These are phyloP conservation scores for Plenodomus tracheiphilus DNA, from an alignment of 2,329 filamentous ascomycete genomes.

Conservation along the genomic window DNA sequence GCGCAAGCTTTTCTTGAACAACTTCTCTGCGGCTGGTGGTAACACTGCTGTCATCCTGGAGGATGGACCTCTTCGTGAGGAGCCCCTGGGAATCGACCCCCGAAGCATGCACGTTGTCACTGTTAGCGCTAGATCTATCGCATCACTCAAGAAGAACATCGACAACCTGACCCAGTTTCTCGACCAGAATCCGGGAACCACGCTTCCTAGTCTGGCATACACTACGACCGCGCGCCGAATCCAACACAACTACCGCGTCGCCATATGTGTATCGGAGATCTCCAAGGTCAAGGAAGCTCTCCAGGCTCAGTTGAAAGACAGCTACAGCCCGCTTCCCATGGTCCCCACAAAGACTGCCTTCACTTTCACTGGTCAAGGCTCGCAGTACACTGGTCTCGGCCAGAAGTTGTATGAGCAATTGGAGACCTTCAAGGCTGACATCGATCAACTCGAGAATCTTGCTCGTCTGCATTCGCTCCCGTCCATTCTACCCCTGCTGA, in stretches of 20 bases:
- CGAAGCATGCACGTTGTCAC: conserved; percentile 53
- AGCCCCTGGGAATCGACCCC: conserved; percentile 49
- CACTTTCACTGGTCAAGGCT: conserved; percentile 58
- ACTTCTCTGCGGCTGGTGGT: conserved; percentile 58
- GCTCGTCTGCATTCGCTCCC: conserved; percentile 52
- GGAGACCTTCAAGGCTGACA: conserved; percentile 53
- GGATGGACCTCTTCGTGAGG: conserved; percentile 51
- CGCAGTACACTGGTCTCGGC: conserved; percentile 56
- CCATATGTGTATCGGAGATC: conserved; percentile 53
- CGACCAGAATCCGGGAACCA: conserved; percentile 49
- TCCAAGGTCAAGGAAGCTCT: conserved; percentile 51
- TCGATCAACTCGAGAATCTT: conserved; percentile 54
- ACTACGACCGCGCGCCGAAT: conserved; percentile 58
- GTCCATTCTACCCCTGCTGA: conserved; percentile 54
- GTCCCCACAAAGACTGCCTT: conserved; percentile 55
- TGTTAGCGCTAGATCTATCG: conserved; percentile 56
- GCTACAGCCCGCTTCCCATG: conserved; percentile 58
- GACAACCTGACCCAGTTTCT: conserved; percentile 52
- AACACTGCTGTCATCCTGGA: conserved; percentile 59
- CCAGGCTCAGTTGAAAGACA: conserved; percentile 53
- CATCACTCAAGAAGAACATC: conserved; percentile 57
- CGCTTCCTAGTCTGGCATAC: conserved; percentile 55
- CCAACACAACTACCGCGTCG: conserved; percentile 57
- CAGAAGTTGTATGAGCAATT: conserved; percentile 55
- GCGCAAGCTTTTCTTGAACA: conserved; percentile 57